Evolutionary conservation across 768 basidiomycete genomes (phyloP), one percentile per base, ranked within the genome.

Genomic region (Mycena kentingensis): DNA sequence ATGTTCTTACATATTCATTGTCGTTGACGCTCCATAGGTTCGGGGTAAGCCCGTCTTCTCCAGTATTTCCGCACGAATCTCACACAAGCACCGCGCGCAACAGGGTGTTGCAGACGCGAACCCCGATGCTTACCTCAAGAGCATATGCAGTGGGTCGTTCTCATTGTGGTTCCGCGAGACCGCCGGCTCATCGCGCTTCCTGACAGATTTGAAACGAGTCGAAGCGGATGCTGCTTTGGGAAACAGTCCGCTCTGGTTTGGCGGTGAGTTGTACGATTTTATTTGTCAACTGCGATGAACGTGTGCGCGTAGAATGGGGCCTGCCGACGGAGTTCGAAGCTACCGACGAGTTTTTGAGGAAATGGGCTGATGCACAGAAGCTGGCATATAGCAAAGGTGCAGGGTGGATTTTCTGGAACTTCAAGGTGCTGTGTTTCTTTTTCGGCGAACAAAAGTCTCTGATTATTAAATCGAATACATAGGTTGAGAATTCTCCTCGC

Each of bases 371-470:
- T 58, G 82, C 83, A 18, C 83, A 84, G 65, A 84, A 84, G 63
- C 67, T 78, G 43, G 73, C 75, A 4, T 84, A 84, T 50, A 72
- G 72, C 46, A 55, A 82, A 53, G 70, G 75, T 27, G 71, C 72
- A 3, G 83, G 83, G 19, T 85, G 83, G 84, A 71, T 85, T 43
- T 84, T 75, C 65, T 90, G 87, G 87, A 88, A 82, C 67, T 89
- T 90, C 74, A 87, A 85, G 61, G 73, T 83, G n/a, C n/a, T n/a
- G n/a, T n/a, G n/a, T n/a, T n/a, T n/a, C n/a, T n/a, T n/a, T n/a
- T n/a, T n/a, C n/a, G n/a, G n/a, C n/a, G n/a, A n/a, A n/a, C n/a
- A n/a, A n/a, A n/a, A n/a, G n/a, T n/a, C n/a, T n/a, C n/a, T n/a
- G n/a, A n/a, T n/a, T n/a, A n/a, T n/a, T n/a, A n/a, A n/a, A n/a